A percentile compares a stretch with the other conserved stretches of the same genome.
Evolutionary conservation across 495 filamentous ascomycete species (phyloP).

Genomic region (Ascobolus immersus): DNA sequence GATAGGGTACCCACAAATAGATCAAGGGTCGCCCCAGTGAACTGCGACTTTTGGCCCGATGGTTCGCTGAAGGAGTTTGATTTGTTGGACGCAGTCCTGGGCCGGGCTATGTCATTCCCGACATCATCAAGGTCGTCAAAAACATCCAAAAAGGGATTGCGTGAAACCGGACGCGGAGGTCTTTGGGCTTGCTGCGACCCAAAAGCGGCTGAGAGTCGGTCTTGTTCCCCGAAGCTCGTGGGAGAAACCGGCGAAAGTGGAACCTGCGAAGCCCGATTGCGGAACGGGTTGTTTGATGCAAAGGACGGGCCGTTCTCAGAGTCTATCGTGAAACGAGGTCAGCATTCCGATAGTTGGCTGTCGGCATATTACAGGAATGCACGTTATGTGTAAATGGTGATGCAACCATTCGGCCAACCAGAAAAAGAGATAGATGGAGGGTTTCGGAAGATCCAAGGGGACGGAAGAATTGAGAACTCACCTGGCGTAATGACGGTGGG

Average conservation of each 20-base stretch:
- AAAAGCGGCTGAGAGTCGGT: conserved; percentile 27
- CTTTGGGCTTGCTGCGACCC: too few species aligned
- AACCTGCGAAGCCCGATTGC: conserved; percentile 34
- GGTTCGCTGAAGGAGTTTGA: conserved; percentile 32
- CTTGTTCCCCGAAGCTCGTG: conserved; percentile 21
- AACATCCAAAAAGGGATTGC: conserved; percentile 78
- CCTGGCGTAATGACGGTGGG: too few species aligned
- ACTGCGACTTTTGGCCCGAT: conserved; percentile 23
- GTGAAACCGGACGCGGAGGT: conserved; percentile 47
- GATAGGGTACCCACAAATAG: conserved; percentile 56
- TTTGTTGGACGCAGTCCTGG: conserved; percentile 19
- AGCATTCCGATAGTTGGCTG: too few species aligned
- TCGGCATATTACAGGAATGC: too few species aligned
- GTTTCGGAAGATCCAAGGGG: too few species aligned
- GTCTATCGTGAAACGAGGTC: too few species aligned
- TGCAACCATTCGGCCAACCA: too few species aligned
- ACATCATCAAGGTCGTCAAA: conserved; percentile 30
- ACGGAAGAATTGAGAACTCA: too few species aligned
- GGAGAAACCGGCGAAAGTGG: conserved; percentile 36
- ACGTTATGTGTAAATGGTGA: too few species aligned
- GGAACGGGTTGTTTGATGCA: conserved; percentile 94
- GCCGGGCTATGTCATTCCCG: conserved; percentile 18
- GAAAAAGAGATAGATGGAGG: too few species aligned
- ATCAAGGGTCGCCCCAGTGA: conserved; percentile 45
- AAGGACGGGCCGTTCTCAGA: too few species aligned